Percentiles rank a stretch among this genome's conserved stretches.
phyloP scores from a whole-genome alignment of 129 eudicot genomes.

The Flaveria robusta region DNA sequence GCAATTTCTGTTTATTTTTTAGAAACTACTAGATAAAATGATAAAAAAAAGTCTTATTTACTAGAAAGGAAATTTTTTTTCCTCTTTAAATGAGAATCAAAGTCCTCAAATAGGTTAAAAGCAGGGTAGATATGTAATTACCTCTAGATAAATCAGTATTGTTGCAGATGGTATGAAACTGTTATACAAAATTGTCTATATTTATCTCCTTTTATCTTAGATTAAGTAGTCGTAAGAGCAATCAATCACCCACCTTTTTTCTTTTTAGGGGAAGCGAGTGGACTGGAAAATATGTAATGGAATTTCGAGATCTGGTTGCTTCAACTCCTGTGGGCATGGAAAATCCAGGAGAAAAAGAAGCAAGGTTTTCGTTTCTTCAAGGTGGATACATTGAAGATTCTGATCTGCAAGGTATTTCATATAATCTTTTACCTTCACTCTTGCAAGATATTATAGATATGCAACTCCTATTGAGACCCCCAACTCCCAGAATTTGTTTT shows the following conservation, averaged over 20 bases:
- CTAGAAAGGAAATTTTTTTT: too few relatives aligned
- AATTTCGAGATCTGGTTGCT: constrained; percentile 64
- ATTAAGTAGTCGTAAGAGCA: neutral
- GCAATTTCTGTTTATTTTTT: too few relatives aligned
- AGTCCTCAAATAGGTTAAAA: neutral
- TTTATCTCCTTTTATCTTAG: neutral
- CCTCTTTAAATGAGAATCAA: neutral
- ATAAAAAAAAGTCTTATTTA: too few relatives aligned
- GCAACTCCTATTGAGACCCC: too few relatives aligned
- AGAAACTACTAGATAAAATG: too few relatives aligned
- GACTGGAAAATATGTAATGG: constrained; percentile 79
- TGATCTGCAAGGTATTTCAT: constrained; percentile 59
- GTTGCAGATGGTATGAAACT: neutral
- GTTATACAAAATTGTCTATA: neutral
- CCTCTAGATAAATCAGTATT: neutral
- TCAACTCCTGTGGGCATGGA: constrained; percentile 38
- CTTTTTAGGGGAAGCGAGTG: constrained; percentile 78
- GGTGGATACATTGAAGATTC: constrained; percentile 88
- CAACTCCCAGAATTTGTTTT: too few relatives aligned
- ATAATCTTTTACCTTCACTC: constrained; percentile 1
- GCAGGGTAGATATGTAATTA: neutral
- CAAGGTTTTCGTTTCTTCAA: constrained; percentile 78
- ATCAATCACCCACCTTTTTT: neutral
- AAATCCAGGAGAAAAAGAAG: constrained; percentile 41
- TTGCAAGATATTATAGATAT: neutral